Conservation (phyloP, 345 rosid genomes). For the Combretum micranthum region DNA sequence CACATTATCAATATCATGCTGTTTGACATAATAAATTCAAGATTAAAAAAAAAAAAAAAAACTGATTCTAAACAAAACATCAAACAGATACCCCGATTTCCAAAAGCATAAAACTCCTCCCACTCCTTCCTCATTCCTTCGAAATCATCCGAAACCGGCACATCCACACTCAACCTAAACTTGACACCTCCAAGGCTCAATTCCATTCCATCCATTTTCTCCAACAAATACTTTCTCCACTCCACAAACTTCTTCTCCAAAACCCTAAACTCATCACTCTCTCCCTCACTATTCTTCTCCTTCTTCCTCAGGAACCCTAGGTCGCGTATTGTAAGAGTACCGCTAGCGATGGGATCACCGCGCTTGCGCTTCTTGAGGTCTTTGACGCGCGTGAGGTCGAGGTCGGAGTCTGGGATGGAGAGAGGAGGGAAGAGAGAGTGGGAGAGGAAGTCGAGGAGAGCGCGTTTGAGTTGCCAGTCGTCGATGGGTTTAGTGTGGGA, state of each 20-base stretch:
- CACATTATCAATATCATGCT: too few species aligned
- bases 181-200: constrained; percentile 69
- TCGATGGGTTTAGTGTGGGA: constrained; percentile 65
- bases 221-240: constrained; percentile 62
- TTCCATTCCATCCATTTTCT: constrained; percentile 84
- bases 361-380: constrained; percentile 90
- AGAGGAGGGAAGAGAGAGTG: constrained; percentile 42
- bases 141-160: constrained; percentile 66
- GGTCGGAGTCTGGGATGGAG: constrained; percentile 56
- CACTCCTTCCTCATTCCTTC: constrained; percentile 67
- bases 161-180: constrained; percentile 47
- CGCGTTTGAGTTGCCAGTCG: constrained; percentile 85
- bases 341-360: constrained; percentile 75
- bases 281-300: constrained; percentile 15
- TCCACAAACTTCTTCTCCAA: constrained; percentile 66
- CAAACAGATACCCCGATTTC: constrained; percentile 32
- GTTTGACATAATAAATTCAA: too few species aligned
- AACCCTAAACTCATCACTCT: constrained; percentile 32
- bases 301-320: constrained; percentile 54
- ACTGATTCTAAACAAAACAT: neutral
- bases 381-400: constrained; percentile 48
- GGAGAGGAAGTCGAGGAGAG: constrained; percentile 61
- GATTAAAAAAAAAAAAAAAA: neutral
- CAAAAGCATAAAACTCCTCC: constrained; percentile 68
- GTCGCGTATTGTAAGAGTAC: constrained; percentile 63